Conservation (phyloP, 805 yeast species). For the Metschnikowia kofuensis region DNA sequence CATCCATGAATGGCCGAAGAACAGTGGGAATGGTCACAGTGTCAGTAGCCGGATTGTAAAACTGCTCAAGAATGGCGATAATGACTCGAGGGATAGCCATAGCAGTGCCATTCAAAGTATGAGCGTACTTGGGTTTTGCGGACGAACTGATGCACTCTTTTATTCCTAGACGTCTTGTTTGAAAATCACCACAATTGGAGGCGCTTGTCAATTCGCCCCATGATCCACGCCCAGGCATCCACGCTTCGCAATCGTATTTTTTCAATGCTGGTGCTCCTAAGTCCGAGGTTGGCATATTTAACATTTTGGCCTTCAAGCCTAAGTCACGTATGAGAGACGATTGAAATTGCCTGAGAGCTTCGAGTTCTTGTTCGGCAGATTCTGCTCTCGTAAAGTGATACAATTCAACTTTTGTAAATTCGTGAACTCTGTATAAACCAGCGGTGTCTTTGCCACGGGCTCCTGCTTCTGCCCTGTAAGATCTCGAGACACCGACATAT, state of each 20-base stretch:
- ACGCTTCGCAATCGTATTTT: slow-evolving; percentile 91
- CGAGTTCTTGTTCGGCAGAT: slow-evolving; percentile 50
- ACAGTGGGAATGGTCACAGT: slow-evolving; percentile 64
- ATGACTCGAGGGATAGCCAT: slow-evolving; percentile 92
- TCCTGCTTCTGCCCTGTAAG: slow-evolving; percentile 96
- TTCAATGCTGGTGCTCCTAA: slow-evolving; percentile 91
- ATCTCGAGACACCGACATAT: slow-evolving; percentile 77
- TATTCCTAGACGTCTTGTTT: slow-evolving; percentile 78
- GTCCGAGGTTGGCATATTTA: slow-evolving; percentile 88
- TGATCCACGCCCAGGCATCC: slow-evolving; percentile 94
- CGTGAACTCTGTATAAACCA: slow-evolving; percentile 93
- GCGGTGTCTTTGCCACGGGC: slow-evolving; percentile 90
- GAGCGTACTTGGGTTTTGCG: slow-evolving; percentile 49
- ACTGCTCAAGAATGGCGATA: slow-evolving; percentile 85
- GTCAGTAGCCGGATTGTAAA: slow-evolving; percentile 57
- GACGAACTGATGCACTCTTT: slow-evolving; percentile 40
- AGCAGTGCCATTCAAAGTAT: slow-evolving; percentile 93
- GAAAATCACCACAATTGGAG: slow-evolving; percentile 91
- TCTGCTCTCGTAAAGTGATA: slow-evolving; percentile 65
- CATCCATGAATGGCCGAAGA: slow-evolving; percentile 72
- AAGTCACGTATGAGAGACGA: slow-evolving; percentile 57
- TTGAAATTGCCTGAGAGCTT: slow-evolving; percentile 63
- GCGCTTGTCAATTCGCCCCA: slow-evolving; percentile 95
- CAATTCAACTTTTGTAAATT: slow-evolving; percentile 91
- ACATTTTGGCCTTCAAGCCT: slow-evolving; percentile 76